A percentile compares a stretch with the other conserved stretches of the same genome.
Conservation (phyloP, 2,329 filamentous ascomycete species). For the Sphaceloma murrayae region DNA sequence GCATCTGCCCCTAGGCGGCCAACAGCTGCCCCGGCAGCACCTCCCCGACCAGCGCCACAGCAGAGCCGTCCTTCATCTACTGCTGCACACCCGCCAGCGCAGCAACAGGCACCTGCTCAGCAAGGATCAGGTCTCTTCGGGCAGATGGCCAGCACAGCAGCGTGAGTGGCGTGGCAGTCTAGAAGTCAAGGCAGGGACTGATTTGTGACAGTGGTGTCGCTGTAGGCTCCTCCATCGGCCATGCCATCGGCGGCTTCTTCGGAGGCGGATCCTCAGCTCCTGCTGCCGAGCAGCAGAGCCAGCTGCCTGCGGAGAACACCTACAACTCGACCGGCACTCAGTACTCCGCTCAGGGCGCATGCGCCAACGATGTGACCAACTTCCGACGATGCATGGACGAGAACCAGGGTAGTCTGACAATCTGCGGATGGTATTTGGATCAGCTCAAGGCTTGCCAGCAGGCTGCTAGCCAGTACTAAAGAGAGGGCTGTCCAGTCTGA, state of each 20-base stretch:
- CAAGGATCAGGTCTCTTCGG: slow-evolving; percentile 79
- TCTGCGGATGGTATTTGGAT: slow-evolving; percentile 97
- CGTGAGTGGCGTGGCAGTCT: no score
- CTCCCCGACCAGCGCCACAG: slow-evolving; percentile 57
- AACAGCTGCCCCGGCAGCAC: slow-evolving; percentile 34
- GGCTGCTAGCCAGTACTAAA: slow-evolving; percentile 40
- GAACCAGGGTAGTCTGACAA: slow-evolving; percentile 83
- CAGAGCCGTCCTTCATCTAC: slow-evolving; percentile 45
- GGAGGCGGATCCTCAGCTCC: slow-evolving; percentile 55
- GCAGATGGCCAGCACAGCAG: slow-evolving; percentile 95
- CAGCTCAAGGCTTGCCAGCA: slow-evolving; percentile 59
- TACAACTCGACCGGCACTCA: slow-evolving; percentile 24
- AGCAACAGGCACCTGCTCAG: slow-evolving; percentile 42
- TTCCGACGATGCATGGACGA: slow-evolving; percentile 98
- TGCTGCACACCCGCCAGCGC: slow-evolving; percentile 35
- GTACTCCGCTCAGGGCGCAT: slow-evolving; percentile 42
- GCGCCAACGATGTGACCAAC: slow-evolving; percentile 66
- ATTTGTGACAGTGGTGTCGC: slow-evolving; percentile 93
- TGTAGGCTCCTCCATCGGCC: slow-evolving; percentile 88
- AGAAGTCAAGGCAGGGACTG: no score
- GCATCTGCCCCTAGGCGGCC: slow-evolving; percentile 37
- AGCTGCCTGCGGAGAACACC: slow-evolving; percentile 36
- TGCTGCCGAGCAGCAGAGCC: slow-evolving; percentile 39
- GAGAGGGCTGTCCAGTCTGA: not conserved
- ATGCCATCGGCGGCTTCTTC: slow-evolving; percentile 87